A percentile compares a stretch with the other conserved stretches of the same genome.
These are phyloP conservation scores for Ceratobasidium sp. DNA, from an alignment of 1,284 basidiomycete species.

Conservation along the genomic window DNA sequence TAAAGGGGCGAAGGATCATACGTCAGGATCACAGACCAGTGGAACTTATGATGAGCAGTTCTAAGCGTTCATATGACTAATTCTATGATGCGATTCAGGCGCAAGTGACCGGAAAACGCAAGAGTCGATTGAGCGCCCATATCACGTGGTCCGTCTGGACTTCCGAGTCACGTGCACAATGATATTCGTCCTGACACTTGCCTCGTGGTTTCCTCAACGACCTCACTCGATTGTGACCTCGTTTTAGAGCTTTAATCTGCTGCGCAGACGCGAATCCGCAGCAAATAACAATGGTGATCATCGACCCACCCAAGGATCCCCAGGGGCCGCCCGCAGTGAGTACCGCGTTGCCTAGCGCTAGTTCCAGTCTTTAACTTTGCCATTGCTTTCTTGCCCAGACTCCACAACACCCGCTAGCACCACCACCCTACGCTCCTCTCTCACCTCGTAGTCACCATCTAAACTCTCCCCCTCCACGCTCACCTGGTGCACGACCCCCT, in stretches of 20 bases:
- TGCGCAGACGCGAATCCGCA: constrained; percentile 35
- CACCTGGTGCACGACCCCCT: constrained; percentile 15
- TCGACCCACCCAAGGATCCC: constrained; percentile 29
- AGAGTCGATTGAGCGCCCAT: background rate
- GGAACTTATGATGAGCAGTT: constrained; percentile 3
- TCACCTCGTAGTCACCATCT: background rate
- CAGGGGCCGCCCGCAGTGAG: constrained; percentile 25
- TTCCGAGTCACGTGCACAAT: background rate
- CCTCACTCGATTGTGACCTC: background rate
- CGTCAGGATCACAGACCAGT: background rate
- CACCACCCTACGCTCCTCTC: constrained; percentile 27
- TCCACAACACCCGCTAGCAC: constrained; percentile 1
- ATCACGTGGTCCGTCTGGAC: too few relatives aligned
- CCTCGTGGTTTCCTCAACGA: constrained; percentile 30
- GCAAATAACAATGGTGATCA: constrained; percentile 39
- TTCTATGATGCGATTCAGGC: constrained; percentile 14
- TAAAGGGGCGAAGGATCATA: constrained; percentile 32
- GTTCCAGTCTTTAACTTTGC: background rate
- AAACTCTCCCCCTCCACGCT: constrained; percentile 24
- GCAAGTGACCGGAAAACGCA: background rate
- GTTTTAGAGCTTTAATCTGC: constrained; percentile 9
- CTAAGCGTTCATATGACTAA: constrained; percentile 2
- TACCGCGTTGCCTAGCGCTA: background rate
- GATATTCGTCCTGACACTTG: background rate
- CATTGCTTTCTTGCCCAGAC: background rate